Evolutionary conservation across 176 grass and related monocot genomes (phyloP).

Genomic region (Bothriochloa decipiens): DNA sequence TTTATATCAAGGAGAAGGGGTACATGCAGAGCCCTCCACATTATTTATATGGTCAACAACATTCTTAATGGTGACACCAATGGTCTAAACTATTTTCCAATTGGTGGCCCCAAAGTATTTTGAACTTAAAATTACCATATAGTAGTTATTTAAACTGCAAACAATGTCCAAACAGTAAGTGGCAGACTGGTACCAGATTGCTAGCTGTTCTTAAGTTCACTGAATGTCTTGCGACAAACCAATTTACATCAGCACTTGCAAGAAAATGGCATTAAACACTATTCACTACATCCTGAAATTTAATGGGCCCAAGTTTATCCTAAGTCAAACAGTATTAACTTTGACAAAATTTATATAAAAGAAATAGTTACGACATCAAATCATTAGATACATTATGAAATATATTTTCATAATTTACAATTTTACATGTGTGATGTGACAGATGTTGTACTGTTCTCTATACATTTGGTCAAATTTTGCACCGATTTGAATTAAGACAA

Average conservation of each 20-base stretch:
- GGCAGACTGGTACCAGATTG: not conserved
- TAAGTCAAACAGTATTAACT: not conserved
- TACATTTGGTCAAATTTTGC: no score
- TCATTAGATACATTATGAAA: no score
- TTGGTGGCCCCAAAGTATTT: not conserved
- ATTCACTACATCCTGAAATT: not conserved
- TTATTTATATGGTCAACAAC: not conserved
- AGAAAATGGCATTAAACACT: not conserved
- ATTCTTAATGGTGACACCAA: not conserved
- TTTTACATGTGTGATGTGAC: not conserved
- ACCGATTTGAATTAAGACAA: not conserved
- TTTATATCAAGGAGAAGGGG: not conserved
- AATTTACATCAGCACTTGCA: slow-evolving; percentile 14
- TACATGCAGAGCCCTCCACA: not conserved
- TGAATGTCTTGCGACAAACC: not conserved
- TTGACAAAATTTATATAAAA: not conserved
- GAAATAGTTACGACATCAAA: not conserved
- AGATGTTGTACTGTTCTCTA: no score
- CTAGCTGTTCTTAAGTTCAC: not conserved
- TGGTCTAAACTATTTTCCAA: not conserved
- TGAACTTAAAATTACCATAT: not conserved
- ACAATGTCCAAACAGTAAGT: slow-evolving; percentile 6
- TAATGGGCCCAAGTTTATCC: not conserved
- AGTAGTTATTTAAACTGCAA: slow-evolving; percentile 12
- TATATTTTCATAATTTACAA: no score